These are phyloP conservation scores for Penicillium sp. DNA, from an alignment of 2,329 filamentous ascomycete genomes.

Conservation along the genomic window DNA sequence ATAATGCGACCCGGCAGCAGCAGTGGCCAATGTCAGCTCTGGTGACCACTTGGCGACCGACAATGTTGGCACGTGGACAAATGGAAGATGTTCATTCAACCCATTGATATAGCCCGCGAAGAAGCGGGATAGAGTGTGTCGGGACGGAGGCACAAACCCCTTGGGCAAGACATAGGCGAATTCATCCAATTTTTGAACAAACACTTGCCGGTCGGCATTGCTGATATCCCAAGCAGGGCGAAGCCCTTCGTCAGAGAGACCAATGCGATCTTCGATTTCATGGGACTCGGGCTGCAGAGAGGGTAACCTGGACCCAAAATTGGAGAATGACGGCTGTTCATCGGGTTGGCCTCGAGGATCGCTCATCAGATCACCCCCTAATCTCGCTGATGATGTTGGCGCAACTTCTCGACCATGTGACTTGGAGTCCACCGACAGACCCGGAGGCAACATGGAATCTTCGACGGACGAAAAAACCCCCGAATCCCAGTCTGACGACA, in stretches of 20 bases:
- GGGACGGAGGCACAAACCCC: conserved; percentile 45
- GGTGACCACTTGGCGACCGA: conserved; percentile 41
- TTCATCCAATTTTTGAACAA: conserved; percentile 41
- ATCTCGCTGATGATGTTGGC: conserved; percentile 22
- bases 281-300: conserved; percentile 44
- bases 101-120: conserved; percentile 49
- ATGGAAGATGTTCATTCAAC: conserved; percentile 47
- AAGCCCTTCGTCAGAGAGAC: conserved; percentile 38
- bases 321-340: conserved; percentile 43
- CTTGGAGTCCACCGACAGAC: conserved; percentile 34
- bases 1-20: conserved; percentile 47
- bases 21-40: conserved; percentile 48
- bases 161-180: conserved; percentile 43
- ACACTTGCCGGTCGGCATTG: conserved; percentile 41
- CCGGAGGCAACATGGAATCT: conserved; percentile 34
- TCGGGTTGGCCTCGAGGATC: conserved; percentile 35
- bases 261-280: conserved; percentile 40
- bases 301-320: conserved; percentile 44
- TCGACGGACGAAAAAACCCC: conserved; percentile 42
- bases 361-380: conserved; percentile 36
- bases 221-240: conserved; percentile 44
- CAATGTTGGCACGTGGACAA: conserved; percentile 47
- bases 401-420: conserved; percentile 25
- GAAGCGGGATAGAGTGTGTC: conserved; percentile 44
- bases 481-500: conserved; percentile 46